Conservation (phyloP, 2,329 filamentous ascomycete genomes). For the Escovopsis sp. region DNA sequence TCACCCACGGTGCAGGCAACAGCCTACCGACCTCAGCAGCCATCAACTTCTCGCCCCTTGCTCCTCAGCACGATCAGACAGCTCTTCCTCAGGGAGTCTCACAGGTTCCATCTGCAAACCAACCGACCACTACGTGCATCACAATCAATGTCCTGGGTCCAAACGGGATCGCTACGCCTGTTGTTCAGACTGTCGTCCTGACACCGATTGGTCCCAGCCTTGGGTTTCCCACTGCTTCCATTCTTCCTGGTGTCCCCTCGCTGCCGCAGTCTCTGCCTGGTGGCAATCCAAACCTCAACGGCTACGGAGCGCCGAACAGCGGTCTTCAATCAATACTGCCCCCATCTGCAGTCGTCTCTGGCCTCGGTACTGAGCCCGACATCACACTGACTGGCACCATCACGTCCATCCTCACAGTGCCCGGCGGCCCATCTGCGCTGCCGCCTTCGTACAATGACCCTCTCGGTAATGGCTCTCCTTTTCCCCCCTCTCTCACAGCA, state of each 20-base stretch:
- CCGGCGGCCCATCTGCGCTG: conserved; percentile 3
- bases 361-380: conserved; percentile 8
- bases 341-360: conserved; percentile 10
- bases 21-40: conserved; percentile 6
- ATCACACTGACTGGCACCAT: conserved; percentile 10
- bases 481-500: conserved; percentile 8
- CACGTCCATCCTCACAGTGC: conserved; percentile 12
- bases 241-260: conserved; percentile 8
- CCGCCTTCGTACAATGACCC: conserved; percentile 9
- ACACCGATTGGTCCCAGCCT: conserved; percentile 10
- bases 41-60: conserved; percentile 8
- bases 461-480: conserved; percentile 6
- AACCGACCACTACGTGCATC: conserved; percentile 14
- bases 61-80: conserved; percentile 7
- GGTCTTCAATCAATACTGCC: conserved; percentile 2
- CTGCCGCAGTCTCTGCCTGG: conserved; percentile 3
- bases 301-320: conserved; percentile 10
- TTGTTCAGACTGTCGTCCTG: conserved; percentile 19
- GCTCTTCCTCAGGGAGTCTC: conserved; percentile 10
- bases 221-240: conserved; percentile 7
- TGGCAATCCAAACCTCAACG: conserved; percentile 12
- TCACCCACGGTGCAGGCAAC: conserved; percentile 7
- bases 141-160: conserved; percentile 17
- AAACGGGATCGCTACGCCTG: conserved; percentile 17
- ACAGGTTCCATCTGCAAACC: conserved; percentile 5